These are phyloP conservation scores for Daldinia vernicosa DNA, from an alignment of 495 filamentous ascomycete genomes.

Conservation along the genomic window DNA sequence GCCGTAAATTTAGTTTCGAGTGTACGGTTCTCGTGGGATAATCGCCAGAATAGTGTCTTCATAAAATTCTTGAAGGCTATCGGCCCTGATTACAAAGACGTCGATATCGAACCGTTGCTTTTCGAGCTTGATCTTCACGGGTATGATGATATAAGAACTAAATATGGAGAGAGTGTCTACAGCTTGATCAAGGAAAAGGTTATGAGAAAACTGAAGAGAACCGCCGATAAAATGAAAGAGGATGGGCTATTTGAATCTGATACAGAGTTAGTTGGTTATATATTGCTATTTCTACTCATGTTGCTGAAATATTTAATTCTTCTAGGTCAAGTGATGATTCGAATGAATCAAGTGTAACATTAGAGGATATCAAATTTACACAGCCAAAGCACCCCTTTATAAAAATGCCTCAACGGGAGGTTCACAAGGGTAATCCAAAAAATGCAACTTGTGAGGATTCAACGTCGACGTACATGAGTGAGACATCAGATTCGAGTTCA, in stretches of 20 bases:
- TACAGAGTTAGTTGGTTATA: constrained; percentile 11
- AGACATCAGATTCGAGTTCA: neutral
- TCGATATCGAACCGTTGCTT: constrained; percentile 16
- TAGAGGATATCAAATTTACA: neutral
- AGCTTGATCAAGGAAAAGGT: constrained; percentile 24
- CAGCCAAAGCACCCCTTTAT: neutral
- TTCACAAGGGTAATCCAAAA: no score
- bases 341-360: neutral
- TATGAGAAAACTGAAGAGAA: constrained; percentile 15
- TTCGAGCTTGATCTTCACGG: constrained; percentile 27
- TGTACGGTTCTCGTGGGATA: constrained; percentile 28
- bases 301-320: neutral
- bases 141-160: constrained; percentile 20
- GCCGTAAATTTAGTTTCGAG: constrained; percentile 20
- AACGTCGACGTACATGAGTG: no score
- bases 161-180: constrained; percentile 14
- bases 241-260: constrained; percentile 1
- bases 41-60: constrained; percentile 16
- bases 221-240: constrained; percentile 5
- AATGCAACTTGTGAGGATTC: no score
- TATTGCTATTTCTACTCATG: neutral
- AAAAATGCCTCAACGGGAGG: neutral
- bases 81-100: constrained; percentile 9
- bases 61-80: constrained; percentile 7
- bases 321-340: neutral